Conservation (phyloP, 805 yeast genomes). For the Yarrowia yakushimensis region DNA sequence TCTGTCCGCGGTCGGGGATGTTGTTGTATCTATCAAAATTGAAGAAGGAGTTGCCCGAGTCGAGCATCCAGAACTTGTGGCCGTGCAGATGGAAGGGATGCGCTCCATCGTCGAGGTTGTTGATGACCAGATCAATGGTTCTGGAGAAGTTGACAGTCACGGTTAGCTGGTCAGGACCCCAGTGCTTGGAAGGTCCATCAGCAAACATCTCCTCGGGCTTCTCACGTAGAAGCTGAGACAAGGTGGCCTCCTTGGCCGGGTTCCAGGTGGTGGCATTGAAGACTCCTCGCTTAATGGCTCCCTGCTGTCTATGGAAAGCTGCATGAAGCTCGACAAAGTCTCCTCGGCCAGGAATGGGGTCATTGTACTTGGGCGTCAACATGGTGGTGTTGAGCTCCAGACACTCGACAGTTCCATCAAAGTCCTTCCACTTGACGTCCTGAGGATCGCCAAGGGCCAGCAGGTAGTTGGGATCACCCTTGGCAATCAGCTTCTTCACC, state of each 20-base stretch:
- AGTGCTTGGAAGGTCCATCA: slow-evolving; percentile 47
- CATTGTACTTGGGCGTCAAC: slow-evolving; percentile 30
- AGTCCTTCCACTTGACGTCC: slow-evolving; percentile 29
- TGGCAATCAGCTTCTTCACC: slow-evolving; percentile 18
- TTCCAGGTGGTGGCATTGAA: slow-evolving; percentile 33
- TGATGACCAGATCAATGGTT: slow-evolving; percentile 69
- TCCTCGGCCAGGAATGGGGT: slow-evolving; percentile 36
- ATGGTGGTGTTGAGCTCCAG: slow-evolving; percentile 32
- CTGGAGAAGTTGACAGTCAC: slow-evolving; percentile 57
- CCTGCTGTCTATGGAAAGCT: slow-evolving; percentile 37
- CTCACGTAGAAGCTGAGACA: slow-evolving; percentile 22
- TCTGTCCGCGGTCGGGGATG: slow-evolving; percentile 46
- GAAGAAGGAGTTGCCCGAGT: slow-evolving; percentile 51
- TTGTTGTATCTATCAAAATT: slow-evolving; percentile 45
- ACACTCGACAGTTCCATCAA: slow-evolving; percentile 34
- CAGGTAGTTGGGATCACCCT: slow-evolving; percentile 10
- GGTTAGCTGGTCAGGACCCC: slow-evolving; percentile 57
- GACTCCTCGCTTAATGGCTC: slow-evolving; percentile 38
- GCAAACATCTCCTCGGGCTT: slow-evolving; percentile 23
- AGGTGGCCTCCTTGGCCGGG: slow-evolving; percentile 28
- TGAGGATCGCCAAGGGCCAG: background rate
- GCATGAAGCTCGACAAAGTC: slow-evolving; percentile 37
- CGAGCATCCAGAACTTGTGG: slow-evolving; percentile 73
- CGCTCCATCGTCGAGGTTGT: slow-evolving; percentile 83
- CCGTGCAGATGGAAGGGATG: slow-evolving; percentile 97